phyloP scores from a whole-genome alignment of 345 rosid species.

The Citrus maxima region DNA sequence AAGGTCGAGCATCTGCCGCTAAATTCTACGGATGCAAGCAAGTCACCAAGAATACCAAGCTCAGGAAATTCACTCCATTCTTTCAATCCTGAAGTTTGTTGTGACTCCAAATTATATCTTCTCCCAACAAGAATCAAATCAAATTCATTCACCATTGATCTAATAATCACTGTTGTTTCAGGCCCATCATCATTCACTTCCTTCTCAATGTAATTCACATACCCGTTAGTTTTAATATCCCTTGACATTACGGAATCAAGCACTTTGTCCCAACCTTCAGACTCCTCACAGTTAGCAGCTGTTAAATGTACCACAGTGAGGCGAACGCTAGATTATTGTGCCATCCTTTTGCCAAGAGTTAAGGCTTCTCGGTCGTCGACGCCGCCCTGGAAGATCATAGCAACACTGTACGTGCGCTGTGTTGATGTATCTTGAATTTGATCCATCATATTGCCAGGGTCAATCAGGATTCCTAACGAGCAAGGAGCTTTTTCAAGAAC shows the following conservation, averaged over 20 bases:
- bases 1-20: not conserved
- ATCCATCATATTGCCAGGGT: conserved; percentile 18
- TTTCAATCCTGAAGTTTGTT: conserved; percentile 39
- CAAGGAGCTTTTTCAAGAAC: conserved; percentile 57
- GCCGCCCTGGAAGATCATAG: conserved; percentile 58
- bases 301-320: conserved; percentile 33
- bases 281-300: not conserved
- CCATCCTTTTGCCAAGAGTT: conserved; percentile 44
- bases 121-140: conserved; percentile 58
- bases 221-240: conserved; percentile 19
- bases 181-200: conserved; percentile 44
- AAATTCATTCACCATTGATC: conserved; percentile 24
- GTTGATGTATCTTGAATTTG: conserved; percentile 3
- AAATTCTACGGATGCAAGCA: not conserved
- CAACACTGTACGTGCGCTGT: not conserved
- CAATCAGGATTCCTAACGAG: conserved; percentile 52
- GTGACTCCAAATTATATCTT: conserved; percentile 22
- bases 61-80: conserved; percentile 71
- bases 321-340: conserved; percentile 18
- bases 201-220: conserved; percentile 23
- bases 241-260: conserved; percentile 31
- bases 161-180: conserved; percentile 25
- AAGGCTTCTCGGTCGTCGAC: conserved; percentile 62
- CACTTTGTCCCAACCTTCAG: conserved; percentile 33
- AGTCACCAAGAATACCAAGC: conserved; percentile 35